phyloP scores from a whole-genome alignment of 768 basidiomycete genomes.

The Botryobasidium botryosum region DNA sequence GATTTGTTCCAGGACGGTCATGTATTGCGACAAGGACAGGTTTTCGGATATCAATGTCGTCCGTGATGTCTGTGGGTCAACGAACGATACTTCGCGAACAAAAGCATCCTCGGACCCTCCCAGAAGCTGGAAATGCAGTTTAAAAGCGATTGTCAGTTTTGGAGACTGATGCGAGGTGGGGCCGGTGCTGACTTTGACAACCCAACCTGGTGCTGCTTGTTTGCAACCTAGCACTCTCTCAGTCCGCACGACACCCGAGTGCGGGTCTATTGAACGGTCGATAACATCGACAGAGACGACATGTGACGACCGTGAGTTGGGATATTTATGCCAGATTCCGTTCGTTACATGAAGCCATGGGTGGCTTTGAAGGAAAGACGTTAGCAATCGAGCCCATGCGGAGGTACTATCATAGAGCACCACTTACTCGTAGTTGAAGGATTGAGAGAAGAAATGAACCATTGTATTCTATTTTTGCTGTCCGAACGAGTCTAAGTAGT shows the following conservation, averaged over 20 bases:
- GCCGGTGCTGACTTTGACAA: slow-evolving; percentile 55
- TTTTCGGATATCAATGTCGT: slow-evolving; percentile 85
- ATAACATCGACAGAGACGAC: slow-evolving; percentile 77
- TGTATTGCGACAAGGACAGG: slow-evolving; percentile 86
- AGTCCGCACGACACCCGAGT: slow-evolving; percentile 78
- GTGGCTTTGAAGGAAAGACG: slow-evolving; percentile 34
- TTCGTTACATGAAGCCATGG: slow-evolving; percentile 83
- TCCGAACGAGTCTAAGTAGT: no score
- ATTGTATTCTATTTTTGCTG: background rate
- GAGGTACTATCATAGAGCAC: no score
- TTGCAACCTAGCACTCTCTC: slow-evolving; percentile 83
- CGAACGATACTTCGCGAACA: slow-evolving; percentile 85
- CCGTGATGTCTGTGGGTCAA: slow-evolving; percentile 66
- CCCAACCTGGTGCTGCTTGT: slow-evolving; percentile 83
- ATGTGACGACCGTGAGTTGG: slow-evolving; percentile 81
- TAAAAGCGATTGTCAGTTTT: background rate
- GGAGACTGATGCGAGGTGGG: background rate
- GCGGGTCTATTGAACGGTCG: slow-evolving; percentile 66
- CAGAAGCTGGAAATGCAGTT: slow-evolving; percentile 41
- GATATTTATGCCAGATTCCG: slow-evolving; percentile 93
- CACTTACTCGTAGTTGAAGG: slow-evolving; percentile 70
- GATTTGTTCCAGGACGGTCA: slow-evolving; percentile 82
- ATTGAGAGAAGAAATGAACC: slow-evolving; percentile 74
- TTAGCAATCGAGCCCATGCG: no score
- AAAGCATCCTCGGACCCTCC: slow-evolving; percentile 90